phyloP scores from a whole-genome alignment of 2,329 filamentous ascomycete genomes.

The Curvularia verruculosa region DNA sequence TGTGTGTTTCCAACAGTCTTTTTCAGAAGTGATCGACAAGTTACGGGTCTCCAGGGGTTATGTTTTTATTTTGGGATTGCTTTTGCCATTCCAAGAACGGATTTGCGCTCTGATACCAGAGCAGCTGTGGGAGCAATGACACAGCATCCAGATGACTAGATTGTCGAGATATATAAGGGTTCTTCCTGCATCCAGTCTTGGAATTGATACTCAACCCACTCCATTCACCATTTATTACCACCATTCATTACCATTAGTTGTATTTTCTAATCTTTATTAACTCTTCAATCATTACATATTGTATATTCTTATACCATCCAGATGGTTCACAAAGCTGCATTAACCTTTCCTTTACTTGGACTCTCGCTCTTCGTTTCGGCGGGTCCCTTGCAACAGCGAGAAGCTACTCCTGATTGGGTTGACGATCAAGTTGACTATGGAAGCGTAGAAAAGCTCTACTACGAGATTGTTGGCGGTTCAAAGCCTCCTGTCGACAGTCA shows the following conservation, averaged over 20 bases:
- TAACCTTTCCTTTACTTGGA: slow-evolving; percentile 7
- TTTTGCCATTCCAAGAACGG: slow-evolving; percentile 2
- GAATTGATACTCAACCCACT: neutral
- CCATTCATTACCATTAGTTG: no score
- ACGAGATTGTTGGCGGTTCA: slow-evolving; percentile 35
- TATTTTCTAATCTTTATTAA: neutral
- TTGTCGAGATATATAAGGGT: slow-evolving; percentile 5
- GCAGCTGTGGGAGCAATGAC: neutral
- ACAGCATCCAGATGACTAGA: neutral
- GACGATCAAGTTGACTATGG: slow-evolving; percentile 34
- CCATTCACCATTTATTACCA: neutral
- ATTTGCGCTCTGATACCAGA: neutral
- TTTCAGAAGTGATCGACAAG: neutral
- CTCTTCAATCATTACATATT: neutral
- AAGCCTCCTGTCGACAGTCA: slow-evolving; percentile 36
- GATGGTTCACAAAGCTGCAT: slow-evolving; percentile 5
- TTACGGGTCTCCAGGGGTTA: slow-evolving; percentile 4
- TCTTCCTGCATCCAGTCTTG: neutral
- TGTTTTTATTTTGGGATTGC: slow-evolving; percentile 3
- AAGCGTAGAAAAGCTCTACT: slow-evolving; percentile 30
- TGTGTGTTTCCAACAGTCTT: neutral
- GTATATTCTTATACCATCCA: neutral
- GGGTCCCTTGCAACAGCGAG: slow-evolving; percentile 30
- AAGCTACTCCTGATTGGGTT: slow-evolving; percentile 23
- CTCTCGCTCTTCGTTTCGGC: slow-evolving; percentile 21